phyloP scores from a whole-genome alignment of 2,329 filamentous ascomycete genomes.

The Leptographium flavum region DNA sequence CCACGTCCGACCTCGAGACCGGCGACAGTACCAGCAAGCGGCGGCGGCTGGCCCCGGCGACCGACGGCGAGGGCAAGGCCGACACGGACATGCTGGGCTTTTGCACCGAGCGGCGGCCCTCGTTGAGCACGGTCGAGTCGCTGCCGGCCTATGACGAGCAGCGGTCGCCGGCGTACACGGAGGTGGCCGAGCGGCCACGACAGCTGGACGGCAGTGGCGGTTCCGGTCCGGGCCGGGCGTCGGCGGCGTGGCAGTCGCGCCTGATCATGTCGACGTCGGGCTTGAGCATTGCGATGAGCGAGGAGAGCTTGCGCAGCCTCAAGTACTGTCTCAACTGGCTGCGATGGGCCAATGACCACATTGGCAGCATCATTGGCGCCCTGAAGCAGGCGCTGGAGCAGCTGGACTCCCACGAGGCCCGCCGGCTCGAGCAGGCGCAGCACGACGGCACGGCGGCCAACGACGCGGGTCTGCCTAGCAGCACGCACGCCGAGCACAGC shows the following conservation, averaged over 20 bases:
- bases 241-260: slow-evolving; percentile 56
- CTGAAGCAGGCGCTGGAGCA: slow-evolving; percentile 66
- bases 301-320: slow-evolving; percentile 70
- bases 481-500: slow-evolving; percentile 21
- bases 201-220: not conserved
- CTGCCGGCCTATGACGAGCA: slow-evolving; percentile 75
- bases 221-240: not conserved
- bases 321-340: slow-evolving; percentile 75
- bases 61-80: not conserved
- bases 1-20: slow-evolving; percentile 25
- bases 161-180: slow-evolving; percentile 61
- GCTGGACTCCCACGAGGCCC: slow-evolving; percentile 46
- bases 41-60: slow-evolving; percentile 17
- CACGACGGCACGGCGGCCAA: not conserved
- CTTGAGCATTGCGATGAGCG: slow-evolving; percentile 79
- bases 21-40: slow-evolving; percentile 39
- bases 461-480: not conserved
- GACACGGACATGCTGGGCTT: slow-evolving; percentile 12
- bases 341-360: slow-evolving; percentile 66
- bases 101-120: slow-evolving; percentile 36
- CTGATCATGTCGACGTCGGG: slow-evolving; percentile 85
- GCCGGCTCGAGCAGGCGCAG: not conserved
- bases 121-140: slow-evolving; percentile 56
- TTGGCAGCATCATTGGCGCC: slow-evolving; percentile 59
- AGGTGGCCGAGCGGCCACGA: slow-evolving; percentile 23